Evolutionary conservation across 805 yeast genomes (phyloP).

Genomic region (Candida insectorum): DNA sequence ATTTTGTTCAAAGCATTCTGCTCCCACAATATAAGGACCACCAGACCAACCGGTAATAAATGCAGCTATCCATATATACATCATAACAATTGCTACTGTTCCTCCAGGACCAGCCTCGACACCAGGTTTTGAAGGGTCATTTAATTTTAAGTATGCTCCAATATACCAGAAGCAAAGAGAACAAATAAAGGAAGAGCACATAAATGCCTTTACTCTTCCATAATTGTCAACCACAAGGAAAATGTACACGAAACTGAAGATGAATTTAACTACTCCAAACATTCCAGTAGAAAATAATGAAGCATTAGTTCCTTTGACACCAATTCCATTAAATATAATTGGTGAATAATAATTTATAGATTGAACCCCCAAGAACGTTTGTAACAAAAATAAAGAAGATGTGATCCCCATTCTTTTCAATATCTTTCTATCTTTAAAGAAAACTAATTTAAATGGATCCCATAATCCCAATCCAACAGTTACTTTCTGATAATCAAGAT

Average conservation of each 20-base stretch:
- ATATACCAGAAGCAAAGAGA: slow-evolving; percentile 38
- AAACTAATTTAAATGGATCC: slow-evolving; percentile 33
- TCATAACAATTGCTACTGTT: slow-evolving; percentile 36
- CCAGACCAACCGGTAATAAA: slow-evolving; percentile 40
- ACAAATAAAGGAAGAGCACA: slow-evolving; percentile 32
- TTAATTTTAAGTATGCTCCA: slow-evolving; percentile 32
- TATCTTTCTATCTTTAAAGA: slow-evolving; percentile 21
- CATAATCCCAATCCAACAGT: slow-evolving; percentile 30
- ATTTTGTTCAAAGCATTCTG: slow-evolving; percentile 39
- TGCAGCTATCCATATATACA: slow-evolving; percentile 41
- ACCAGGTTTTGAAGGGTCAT: slow-evolving; percentile 31
- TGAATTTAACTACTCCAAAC: slow-evolving; percentile 38
- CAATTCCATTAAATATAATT: slow-evolving; percentile 30
- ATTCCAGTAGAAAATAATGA: slow-evolving; percentile 37
- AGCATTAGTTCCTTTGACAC: slow-evolving; percentile 35
- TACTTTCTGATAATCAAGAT: slow-evolving; percentile 24
- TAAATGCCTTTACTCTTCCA: slow-evolving; percentile 34
- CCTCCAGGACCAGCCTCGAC: slow-evolving; percentile 35
- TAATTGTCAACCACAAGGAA: slow-evolving; percentile 33
- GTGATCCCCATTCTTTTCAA: slow-evolving; percentile 29
- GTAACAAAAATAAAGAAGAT: slow-evolving; percentile 31
- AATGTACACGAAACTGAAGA: slow-evolving; percentile 31
- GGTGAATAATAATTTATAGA: slow-evolving; percentile 39
- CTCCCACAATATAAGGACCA: slow-evolving; percentile 39
- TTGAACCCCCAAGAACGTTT: slow-evolving; percentile 39